Evolutionary conservation across 306 rosid genomes (phyloP).

Genomic region (Fagus crenata): DNA sequence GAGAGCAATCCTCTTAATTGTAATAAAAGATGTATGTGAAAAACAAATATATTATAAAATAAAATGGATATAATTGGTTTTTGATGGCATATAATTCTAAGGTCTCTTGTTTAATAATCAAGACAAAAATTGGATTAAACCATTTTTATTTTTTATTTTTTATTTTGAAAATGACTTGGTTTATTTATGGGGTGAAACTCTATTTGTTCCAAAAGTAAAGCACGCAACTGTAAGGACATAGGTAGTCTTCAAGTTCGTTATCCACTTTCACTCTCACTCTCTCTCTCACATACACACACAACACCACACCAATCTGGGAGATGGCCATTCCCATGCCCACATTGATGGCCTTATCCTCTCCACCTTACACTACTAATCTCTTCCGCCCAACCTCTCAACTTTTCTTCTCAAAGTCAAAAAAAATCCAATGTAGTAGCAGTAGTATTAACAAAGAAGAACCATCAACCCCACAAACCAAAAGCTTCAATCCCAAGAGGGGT

Average conservation of each 20-base stretch:
- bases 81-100: no score
- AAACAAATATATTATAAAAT: no score
- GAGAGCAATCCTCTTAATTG: no score
- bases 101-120: no score
- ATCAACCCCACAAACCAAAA: slow-evolving; percentile 28
- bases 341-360: slow-evolving; percentile 44
- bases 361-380: slow-evolving; percentile 19
- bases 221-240: no score
- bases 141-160: no score
- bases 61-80: no score
- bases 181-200: no score
- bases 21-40: no score
- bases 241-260: slow-evolving; percentile 22
- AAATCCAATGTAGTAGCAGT: slow-evolving; percentile 39
- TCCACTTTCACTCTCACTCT: not conserved
- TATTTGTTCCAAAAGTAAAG: no score
- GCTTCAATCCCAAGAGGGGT: slow-evolving; percentile 56
- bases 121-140: no score
- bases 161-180: no score
- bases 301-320: not conserved
- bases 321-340: slow-evolving; percentile 23
- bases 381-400: slow-evolving; percentile 16
- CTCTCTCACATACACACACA: not conserved
- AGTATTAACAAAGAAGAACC: slow-evolving; percentile 39
- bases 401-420: slow-evolving; percentile 23